A percentile compares a stretch with the other conserved stretches of the same genome.
Evolutionary conservation across 768 basidiomycete species (phyloP).

Genomic region (Hortiboletus flavorubellus): DNA sequence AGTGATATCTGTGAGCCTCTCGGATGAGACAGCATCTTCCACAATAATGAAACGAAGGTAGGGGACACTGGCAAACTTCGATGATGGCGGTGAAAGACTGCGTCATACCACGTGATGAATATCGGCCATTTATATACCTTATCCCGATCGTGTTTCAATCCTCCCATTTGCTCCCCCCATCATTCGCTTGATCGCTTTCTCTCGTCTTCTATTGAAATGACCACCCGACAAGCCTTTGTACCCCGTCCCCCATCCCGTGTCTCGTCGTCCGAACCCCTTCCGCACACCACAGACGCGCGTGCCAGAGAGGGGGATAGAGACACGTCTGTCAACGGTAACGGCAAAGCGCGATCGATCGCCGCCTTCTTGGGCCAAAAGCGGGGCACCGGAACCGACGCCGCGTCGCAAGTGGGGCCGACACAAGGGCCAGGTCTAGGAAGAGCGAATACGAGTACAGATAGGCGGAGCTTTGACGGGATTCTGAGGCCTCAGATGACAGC

Average conservation of each 20-base stretch:
- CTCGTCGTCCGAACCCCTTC: conserved; percentile 6
- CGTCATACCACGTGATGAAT: conserved; percentile 13
- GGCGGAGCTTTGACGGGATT: conserved; percentile 26
- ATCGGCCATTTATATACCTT: conserved; percentile 1
- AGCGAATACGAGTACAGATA: not conserved
- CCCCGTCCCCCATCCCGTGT: conserved; percentile 19
- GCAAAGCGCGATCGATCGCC: conserved; percentile 20
- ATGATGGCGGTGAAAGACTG: not conserved
- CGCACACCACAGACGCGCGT: not conserved
- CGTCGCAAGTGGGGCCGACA: not conserved
- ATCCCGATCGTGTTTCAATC: not conserved
- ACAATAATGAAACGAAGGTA: no score
- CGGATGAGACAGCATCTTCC: no score
- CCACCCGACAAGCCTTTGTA: conserved; percentile 26
- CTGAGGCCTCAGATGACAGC: conserved; percentile 19
- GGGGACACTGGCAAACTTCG: no score
- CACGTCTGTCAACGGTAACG: conserved; percentile 2
- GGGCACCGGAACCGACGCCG: not conserved
- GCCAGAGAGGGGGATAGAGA: conserved; percentile 7
- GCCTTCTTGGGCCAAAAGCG: conserved; percentile 23
- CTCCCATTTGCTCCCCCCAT: not conserved
- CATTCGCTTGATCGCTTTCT: not conserved
- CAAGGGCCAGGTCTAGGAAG: conserved; percentile 7
- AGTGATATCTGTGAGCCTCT: no score
- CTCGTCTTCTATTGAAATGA: conserved; percentile 13